Evolutionary conservation across 2,329 filamentous ascomycete species (phyloP).

Genomic region (Hysterium pulicare): DNA sequence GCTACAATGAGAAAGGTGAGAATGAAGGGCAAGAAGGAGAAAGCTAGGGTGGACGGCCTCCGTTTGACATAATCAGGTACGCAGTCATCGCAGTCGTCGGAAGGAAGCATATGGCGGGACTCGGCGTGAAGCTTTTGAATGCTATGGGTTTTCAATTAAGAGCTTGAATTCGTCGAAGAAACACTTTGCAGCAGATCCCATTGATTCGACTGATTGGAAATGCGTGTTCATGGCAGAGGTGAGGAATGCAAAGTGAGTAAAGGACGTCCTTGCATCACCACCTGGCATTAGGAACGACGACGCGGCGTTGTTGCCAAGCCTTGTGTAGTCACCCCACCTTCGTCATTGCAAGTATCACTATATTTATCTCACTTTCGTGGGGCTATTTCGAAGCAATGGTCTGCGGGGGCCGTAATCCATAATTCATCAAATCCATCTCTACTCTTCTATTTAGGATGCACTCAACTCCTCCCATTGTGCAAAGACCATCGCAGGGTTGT

Average conservation of each 20-base stretch:
- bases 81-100: conserved; percentile 56
- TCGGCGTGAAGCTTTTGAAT: conserved; percentile 4
- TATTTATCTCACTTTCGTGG: too few relatives aligned
- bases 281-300: background rate
- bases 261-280: background rate
- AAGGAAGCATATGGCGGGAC: conserved; percentile 27
- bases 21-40: conserved; percentile 67
- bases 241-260: background rate
- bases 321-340: background rate
- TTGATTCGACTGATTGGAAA: background rate
- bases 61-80: conserved; percentile 50
- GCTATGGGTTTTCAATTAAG: conserved; percentile 9
- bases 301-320: conserved; percentile 1
- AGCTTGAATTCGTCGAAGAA: conserved; percentile 7
- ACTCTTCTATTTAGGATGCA: too few relatives aligned
- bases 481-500: too few relatives aligned
- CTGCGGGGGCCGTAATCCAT: too few relatives aligned
- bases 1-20: conserved; percentile 65
- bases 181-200: background rate
- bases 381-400: too few relatives aligned
- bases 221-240: background rate
- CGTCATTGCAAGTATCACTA: background rate
- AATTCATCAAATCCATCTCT: too few relatives aligned
- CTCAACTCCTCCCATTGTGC: too few relatives aligned
- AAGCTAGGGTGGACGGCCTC: conserved; percentile 50